A percentile compares a stretch with the other conserved stretches of the same genome.
Evolutionary conservation across 768 basidiomycete genomes (phyloP).

Genomic region (Termitomyces sp.): DNA sequence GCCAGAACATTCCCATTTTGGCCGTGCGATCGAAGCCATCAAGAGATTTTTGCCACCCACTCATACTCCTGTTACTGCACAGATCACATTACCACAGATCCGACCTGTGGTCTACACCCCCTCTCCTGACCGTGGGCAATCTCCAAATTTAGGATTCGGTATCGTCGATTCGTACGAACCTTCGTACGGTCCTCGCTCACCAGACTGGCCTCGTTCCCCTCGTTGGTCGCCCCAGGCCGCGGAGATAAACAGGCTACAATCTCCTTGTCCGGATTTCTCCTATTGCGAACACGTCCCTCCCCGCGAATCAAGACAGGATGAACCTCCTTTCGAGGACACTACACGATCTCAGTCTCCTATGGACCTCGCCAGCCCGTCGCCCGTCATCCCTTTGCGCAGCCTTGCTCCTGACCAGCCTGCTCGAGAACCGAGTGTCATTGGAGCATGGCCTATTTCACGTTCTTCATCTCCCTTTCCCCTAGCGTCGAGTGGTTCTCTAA

Average conservation of each 20-base stretch:
- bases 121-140: not conserved
- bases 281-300: not conserved
- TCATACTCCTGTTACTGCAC: conserved; percentile 9
- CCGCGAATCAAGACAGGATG: not conserved
- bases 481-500: not conserved
- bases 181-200: conserved; percentile 11
- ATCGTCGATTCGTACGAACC: not conserved
- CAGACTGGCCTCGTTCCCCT: conserved; percentile 2
- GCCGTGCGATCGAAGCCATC: conserved; percentile 26
- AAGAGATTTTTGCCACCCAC: conserved; percentile 27
- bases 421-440: conserved; percentile 35
- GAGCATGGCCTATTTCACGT: conserved; percentile 38
- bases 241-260: not conserved
- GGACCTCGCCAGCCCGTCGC: conserved; percentile 39
- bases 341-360: conserved; percentile 44
- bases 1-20: conserved; percentile 8
- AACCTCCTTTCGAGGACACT: conserved; percentile 2
- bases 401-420: conserved; percentile 8
- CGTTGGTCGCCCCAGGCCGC: conserved; percentile 1
- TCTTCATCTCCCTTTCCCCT: conserved; percentile 21
- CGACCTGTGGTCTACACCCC: not conserved
- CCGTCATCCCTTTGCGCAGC: conserved; percentile 16
- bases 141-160: not conserved
- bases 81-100: not conserved
- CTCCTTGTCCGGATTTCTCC: not conserved